Conservation (phyloP, 2,329 filamentous ascomycete genomes). For the Basipetospora sp. region DNA sequence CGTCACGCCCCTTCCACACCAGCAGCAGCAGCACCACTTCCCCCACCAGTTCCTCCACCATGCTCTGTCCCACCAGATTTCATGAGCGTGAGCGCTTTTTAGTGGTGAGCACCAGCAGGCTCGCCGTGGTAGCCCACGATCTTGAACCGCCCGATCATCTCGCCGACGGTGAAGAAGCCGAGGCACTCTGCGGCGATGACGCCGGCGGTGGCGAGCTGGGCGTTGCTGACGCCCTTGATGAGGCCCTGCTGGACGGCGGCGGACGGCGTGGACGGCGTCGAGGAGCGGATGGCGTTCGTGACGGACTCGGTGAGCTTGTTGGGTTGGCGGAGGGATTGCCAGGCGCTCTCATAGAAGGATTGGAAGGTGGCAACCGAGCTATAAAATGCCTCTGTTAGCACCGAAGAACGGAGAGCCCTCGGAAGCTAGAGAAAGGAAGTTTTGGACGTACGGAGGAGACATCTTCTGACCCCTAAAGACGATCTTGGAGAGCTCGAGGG, state of each 20-base stretch:
- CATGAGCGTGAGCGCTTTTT: conserved; percentile 15
- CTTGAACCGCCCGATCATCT: conserved; percentile 94
- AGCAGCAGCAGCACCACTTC: too few relatives aligned
- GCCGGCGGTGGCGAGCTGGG: conserved; percentile 57
- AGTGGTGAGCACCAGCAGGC: conserved; percentile 43
- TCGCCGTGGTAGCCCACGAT: conserved; percentile 80
- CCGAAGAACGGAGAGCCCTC: too few relatives aligned
- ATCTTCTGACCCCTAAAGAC: conserved; percentile 82
- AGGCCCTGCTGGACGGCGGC: conserved; percentile 38
- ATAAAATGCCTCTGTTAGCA: too few relatives aligned
- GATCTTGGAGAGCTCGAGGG: conserved; percentile 72
- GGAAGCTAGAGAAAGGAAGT: not conserved
- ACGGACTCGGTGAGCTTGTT: conserved; percentile 39
- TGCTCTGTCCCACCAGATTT: too few relatives aligned
- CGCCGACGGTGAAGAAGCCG: conserved; percentile 94
- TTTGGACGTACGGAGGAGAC: conserved; percentile 90
- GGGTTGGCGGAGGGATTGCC: conserved; percentile 59
- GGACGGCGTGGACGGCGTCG: conserved; percentile 51
- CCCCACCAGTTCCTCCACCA: too few relatives aligned
- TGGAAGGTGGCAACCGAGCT: conserved; percentile 74
- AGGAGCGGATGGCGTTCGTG: conserved; percentile 40
- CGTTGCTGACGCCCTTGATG: conserved; percentile 54
- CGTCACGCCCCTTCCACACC: too few relatives aligned
- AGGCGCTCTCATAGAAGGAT: conserved; percentile 63
- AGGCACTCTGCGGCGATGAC: conserved; percentile 75